Percentiles rank a stretch among this genome's conserved stretches.
Evolutionary conservation across 768 basidiomycete genomes (phyloP).

Genomic region (Tephrocybe sp.): DNA sequence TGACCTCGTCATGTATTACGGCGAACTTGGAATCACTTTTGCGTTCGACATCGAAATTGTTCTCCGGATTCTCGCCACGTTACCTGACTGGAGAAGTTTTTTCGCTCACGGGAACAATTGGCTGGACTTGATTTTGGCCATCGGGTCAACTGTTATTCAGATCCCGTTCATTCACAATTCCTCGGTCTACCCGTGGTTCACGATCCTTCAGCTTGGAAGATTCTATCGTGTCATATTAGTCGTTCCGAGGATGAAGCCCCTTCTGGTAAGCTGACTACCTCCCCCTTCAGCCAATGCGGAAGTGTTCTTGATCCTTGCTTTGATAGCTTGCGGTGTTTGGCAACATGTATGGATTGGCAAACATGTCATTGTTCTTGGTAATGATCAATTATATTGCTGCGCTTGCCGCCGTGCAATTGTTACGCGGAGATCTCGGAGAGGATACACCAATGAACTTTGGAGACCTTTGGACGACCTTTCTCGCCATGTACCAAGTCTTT

Average conservation of each 20-base stretch:
- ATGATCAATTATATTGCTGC: slow-evolving; percentile 86
- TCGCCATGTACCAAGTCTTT: slow-evolving; percentile 86
- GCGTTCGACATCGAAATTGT: slow-evolving; percentile 89
- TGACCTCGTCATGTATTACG: slow-evolving; percentile 48
- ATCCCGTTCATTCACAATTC: slow-evolving; percentile 73
- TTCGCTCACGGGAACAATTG: slow-evolving; percentile 64
- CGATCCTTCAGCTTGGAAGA: slow-evolving; percentile 77
- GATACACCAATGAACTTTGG: slow-evolving; percentile 68
- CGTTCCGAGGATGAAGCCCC: slow-evolving; percentile 85
- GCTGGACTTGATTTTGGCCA: slow-evolving; percentile 73
- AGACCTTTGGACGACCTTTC: slow-evolving; percentile 79
- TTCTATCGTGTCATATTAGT: slow-evolving; percentile 93
- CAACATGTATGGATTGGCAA: slow-evolving; percentile 84
- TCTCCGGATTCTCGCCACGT: slow-evolving; percentile 62
- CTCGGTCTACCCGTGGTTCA: slow-evolving; percentile 81
- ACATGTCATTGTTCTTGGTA: slow-evolving; percentile 90
- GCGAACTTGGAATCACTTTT: slow-evolving; percentile 75
- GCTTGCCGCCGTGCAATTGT: slow-evolving; percentile 76
- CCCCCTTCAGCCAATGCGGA: slow-evolving; percentile 87
- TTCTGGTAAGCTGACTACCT: slow-evolving; percentile 58
- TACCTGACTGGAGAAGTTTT: slow-evolving; percentile 85
- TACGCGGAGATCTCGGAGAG: slow-evolving; percentile 74
- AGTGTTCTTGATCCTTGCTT: slow-evolving; percentile 25
- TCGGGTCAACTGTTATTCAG: slow-evolving; percentile 77
- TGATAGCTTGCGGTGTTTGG: slow-evolving; percentile 82